phyloP scores from a whole-genome alignment of 352 stramenopile genomes.

The Hyaloperonospora brassicae region DNA sequence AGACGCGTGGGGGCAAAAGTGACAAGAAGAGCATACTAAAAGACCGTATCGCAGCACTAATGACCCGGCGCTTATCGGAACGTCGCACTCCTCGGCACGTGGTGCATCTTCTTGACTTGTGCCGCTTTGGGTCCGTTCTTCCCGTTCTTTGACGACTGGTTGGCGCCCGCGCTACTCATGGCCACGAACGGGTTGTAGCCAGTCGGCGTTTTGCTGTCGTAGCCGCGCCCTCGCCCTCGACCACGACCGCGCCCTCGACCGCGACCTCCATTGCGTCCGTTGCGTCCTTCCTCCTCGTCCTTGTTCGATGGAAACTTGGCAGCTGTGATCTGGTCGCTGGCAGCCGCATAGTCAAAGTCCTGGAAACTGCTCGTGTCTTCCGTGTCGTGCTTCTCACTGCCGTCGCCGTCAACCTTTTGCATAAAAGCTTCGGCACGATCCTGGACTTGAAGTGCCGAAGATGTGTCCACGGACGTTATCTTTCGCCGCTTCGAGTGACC shows the following conservation, averaged over 20 bases:
- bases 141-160: constrained; percentile 10
- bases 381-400: constrained; percentile 3
- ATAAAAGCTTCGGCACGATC: constrained; percentile 38
- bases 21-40: neutral
- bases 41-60: no score
- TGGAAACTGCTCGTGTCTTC: constrained; percentile 22
- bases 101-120: constrained; percentile 72
- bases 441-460: constrained; percentile 30
- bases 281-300: constrained; percentile 16
- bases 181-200: constrained; percentile 77
- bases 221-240: constrained; percentile 10
- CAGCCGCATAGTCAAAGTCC: constrained; percentile 51
- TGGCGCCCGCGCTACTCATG: constrained; percentile 22
- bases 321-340: constrained; percentile 32
- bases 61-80: constrained; percentile 45
- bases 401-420: constrained; percentile 28
- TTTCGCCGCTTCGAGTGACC: constrained; percentile 64
- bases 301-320: constrained; percentile 48
- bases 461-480: constrained; percentile 25
- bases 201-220: constrained; percentile 35
- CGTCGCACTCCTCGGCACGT: constrained; percentile 78
- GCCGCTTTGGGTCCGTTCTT: constrained; percentile 23
- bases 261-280: neutral
- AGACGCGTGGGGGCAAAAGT: neutral
- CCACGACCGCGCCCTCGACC: neutral